Base-by-base conservation (phyloP, 2,329 filamentous ascomycete species). In the Penicillium brevicompactum region DNA sequence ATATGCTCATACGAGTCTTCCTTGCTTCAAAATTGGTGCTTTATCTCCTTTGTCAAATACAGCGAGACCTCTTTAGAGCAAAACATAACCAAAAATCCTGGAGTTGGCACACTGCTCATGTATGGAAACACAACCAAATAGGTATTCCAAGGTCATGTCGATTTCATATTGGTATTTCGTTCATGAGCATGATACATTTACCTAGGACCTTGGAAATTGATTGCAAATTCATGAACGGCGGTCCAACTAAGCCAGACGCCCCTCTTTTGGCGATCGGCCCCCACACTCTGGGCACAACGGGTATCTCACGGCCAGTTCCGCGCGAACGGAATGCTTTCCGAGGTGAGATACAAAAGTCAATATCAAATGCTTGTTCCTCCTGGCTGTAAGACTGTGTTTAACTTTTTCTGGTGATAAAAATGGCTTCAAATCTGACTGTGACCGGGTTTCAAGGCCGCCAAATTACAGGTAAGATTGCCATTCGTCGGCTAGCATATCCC, bases 391-490 rank as follows among this genome's bases (percentile, higher is more conserved):
- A 37, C n/a, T 27, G 24, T 27, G 18, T 27, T 27, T 27, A 27
- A 27, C 3, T 8, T 27, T 27, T 27, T 27, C 5, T 6, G 4
- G 24, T 6, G 24, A 27, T 27, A 27, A 49, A 10, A 40, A 59
- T 57, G 51, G 44, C 51, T 31, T 27, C 56, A 1, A 53, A 24
- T 1, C 55, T 64, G 41, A 62, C 55, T 4, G 21, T 65, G 2
- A 46, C 46, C 6, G 62, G 63, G 18, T 42, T 57, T 8, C n/a
- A 64, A 8, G 60, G 62, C n/a, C 62, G 58, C 9, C 49, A 55
- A 21, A 53, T 65, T 10, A 59, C 53, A 21, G 51, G 60, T 62
- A 52, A 43, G 27, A 27, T 22, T 7, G 4, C 6, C 21, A 27
- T 6, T 43, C 13, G 21, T 14, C 37, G 11, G 31, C 31, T 13